phyloP scores from a whole-genome alignment of 305 asterid genomes.

The Fraxinus platypoda region DNA sequence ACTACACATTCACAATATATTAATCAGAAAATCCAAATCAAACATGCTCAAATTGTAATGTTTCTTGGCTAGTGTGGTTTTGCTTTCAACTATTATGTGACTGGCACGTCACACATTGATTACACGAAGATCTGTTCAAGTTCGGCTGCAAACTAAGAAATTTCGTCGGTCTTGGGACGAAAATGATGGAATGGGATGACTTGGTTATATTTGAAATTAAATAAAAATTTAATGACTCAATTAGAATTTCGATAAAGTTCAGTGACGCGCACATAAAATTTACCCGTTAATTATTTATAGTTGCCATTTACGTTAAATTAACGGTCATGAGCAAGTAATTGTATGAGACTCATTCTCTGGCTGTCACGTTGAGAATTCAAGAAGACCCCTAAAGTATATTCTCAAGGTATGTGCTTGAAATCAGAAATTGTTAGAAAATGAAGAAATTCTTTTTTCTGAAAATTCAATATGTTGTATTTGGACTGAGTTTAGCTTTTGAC shows the following conservation, averaged over 20 bases:
- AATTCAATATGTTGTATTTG: too few relatives aligned
- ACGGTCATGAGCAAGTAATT: background rate
- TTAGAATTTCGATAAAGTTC: background rate
- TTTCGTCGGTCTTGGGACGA: background rate
- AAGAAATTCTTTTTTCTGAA: background rate
- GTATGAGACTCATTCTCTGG: background rate
- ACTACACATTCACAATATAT: too few relatives aligned
- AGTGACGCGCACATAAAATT: background rate
- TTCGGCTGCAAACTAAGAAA: background rate
- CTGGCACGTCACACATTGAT: background rate
- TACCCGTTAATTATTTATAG: background rate
- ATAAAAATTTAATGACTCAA: background rate
- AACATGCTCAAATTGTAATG: too few relatives aligned
- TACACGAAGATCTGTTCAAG: background rate
- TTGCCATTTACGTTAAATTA: background rate
- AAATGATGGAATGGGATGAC: background rate
- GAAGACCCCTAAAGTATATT: background rate
- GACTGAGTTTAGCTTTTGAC: background rate
- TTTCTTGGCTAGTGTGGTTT: too few relatives aligned
- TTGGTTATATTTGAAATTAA: background rate
- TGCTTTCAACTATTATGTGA: too few relatives aligned
- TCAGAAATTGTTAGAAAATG: background rate
- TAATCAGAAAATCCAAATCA: too few relatives aligned
- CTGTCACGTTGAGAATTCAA: background rate
- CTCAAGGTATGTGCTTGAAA: constrained; percentile 10